Conservation (phyloP, 176 grass and related monocot species). For the Poa pratensis region DNA sequence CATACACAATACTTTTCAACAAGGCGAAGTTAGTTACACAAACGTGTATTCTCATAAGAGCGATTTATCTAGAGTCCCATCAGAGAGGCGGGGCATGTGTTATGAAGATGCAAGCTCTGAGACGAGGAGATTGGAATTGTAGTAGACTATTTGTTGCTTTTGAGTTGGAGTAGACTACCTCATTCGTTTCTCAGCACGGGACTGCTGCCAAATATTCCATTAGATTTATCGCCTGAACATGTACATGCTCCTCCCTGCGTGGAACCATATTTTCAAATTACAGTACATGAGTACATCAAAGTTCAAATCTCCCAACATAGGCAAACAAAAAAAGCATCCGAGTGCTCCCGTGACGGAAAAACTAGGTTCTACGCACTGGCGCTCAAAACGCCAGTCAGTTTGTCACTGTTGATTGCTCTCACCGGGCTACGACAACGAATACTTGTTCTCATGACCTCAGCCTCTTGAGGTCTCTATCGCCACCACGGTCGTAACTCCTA, state of each 20-base stretch:
- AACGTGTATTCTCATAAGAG: too few relatives aligned
- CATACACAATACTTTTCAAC: too few relatives aligned
- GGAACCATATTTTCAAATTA: conserved; percentile 14
- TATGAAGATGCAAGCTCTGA: too few relatives aligned
- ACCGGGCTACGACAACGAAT: neutral
- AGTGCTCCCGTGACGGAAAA: neutral
- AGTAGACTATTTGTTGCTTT: too few relatives aligned
- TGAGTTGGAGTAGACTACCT: too few relatives aligned
- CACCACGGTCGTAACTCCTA: neutral
- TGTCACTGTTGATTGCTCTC: neutral
- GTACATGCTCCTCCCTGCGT: neutral
- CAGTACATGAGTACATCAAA: conserved; percentile 23
- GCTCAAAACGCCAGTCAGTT: neutral
- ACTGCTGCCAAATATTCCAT: neutral
- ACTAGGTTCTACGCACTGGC: neutral
- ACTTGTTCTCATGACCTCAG: neutral
- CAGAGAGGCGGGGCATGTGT: too few relatives aligned
- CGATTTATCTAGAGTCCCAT: too few relatives aligned
- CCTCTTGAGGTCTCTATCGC: neutral
- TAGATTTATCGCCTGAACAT: conserved; percentile 11
- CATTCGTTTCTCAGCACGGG: neutral
- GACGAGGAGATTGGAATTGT: too few relatives aligned
- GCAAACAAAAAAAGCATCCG: neutral
- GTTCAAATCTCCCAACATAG: neutral
- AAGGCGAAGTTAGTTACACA: too few relatives aligned